A percentile compares a stretch with the other conserved stretches of the same genome.
These are phyloP conservation scores for Prunus davidiana DNA, from an alignment of 306 rosid species.

Conservation along the genomic window DNA sequence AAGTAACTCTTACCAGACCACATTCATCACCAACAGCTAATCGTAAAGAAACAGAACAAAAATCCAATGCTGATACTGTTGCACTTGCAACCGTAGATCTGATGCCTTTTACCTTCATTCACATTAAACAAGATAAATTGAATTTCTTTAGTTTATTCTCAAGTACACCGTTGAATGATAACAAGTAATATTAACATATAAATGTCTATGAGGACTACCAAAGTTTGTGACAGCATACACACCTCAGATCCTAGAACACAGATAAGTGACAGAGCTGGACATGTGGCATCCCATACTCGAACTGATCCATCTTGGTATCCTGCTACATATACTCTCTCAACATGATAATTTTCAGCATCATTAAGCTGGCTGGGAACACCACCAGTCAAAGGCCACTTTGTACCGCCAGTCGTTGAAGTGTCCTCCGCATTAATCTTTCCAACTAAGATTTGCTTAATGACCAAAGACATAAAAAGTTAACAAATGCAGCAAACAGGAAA, in stretches of 20 bases:
- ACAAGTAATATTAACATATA: constrained; percentile 6
- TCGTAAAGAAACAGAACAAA: constrained; percentile 53
- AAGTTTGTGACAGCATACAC: constrained; percentile 17
- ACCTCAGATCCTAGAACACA: constrained; percentile 64
- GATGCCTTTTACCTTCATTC: constrained; percentile 53
- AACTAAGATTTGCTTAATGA: constrained; percentile 47
- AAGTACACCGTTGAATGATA: constrained; percentile 16
- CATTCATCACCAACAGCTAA: constrained; percentile 64
- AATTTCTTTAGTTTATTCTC: constrained; percentile 1
- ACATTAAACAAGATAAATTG: constrained; percentile 27
- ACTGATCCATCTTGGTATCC: constrained; percentile 91
- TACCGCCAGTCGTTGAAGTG: constrained; percentile 29
- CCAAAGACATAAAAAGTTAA: constrained; percentile 4
- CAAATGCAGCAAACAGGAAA: background rate
- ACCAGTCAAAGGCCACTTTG: constrained; percentile 78
- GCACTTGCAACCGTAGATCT: constrained; percentile 37
- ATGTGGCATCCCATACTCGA: constrained; percentile 82
- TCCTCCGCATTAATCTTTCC: constrained; percentile 37
- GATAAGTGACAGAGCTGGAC: constrained; percentile 54
- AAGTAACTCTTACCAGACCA: constrained; percentile 60
- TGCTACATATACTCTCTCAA: constrained; percentile 60
- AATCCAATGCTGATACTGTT: constrained; percentile 65
- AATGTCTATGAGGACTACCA: constrained; percentile 8
- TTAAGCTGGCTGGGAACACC: constrained; percentile 58
- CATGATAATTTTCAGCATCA: constrained; percentile 42